Percentiles rank a stretch among this genome's conserved stretches.
phyloP scores from a whole-genome alignment of 495 filamentous ascomycete species.

The Hyphodiscus hymeniophilus region DNA sequence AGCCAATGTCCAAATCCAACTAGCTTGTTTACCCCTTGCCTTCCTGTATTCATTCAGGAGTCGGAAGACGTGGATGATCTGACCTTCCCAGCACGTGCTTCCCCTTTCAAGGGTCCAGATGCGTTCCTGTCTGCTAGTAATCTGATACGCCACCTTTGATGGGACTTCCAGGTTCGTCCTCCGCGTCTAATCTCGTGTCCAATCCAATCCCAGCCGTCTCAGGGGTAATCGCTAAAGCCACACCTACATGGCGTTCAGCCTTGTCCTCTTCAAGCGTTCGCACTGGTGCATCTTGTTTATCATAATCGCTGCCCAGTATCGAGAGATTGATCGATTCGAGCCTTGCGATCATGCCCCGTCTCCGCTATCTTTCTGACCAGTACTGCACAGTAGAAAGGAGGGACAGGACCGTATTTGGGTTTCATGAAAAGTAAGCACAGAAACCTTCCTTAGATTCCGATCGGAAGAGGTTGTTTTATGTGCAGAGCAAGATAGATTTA shows the following conservation, averaged over 20 bases:
- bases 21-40: no score
- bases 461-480: not conserved
- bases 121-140: no score
- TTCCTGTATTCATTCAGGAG: no score
- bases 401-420: no score
- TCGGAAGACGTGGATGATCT: no score
- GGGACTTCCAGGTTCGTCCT: no score
- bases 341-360: not conserved
- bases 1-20: no score
- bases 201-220: not conserved
- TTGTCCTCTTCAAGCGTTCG: constrained; percentile 5
- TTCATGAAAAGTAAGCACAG: no score
- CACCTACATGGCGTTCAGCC: constrained; percentile 18
- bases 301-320: constrained; percentile 4
- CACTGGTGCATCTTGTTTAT: constrained; percentile 11
- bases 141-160: no score
- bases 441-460: not conserved
- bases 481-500: not conserved
- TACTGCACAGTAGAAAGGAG: not conserved
- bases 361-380: not conserved
- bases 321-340: constrained; percentile 3
- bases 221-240: constrained; percentile 8
- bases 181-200: constrained; percentile 9
- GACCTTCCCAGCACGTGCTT: no score
- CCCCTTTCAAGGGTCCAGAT: no score